Conservation (phyloP, 768 basidiomycete genomes). For the Boletus sp. region DNA sequence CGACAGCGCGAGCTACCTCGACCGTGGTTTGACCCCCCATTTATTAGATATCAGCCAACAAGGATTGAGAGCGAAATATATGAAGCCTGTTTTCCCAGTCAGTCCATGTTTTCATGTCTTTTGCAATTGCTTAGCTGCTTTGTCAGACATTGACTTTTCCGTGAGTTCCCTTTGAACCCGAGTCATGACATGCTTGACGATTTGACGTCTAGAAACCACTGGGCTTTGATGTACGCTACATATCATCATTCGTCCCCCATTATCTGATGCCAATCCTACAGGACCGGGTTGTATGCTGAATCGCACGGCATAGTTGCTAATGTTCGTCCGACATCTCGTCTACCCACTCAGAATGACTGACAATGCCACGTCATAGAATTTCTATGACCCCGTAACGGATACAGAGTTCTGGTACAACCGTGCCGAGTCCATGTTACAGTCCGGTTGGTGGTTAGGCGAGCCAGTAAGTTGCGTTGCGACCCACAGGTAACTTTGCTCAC, state of each 20-base stretch:
- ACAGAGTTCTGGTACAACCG: constrained; percentile 73
- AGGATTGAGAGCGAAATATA: constrained; percentile 84
- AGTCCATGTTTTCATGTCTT: constrained; percentile 35
- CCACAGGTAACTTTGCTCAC: background rate
- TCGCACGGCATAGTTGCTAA: constrained; percentile 92
- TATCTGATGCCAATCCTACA: constrained; percentile 27
- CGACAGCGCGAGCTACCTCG: constrained; percentile 79
- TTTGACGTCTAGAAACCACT: constrained; percentile 69
- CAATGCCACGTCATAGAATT: constrained; percentile 53
- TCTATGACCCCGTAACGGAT: constrained; percentile 71
- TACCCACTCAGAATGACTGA: background rate
- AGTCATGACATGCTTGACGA: background rate
- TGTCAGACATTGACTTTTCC: constrained; percentile 84
- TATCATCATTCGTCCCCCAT: background rate
- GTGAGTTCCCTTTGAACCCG: constrained; percentile 43
- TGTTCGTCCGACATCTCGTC: constrained; percentile 38
- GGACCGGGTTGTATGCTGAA: constrained; percentile 88
- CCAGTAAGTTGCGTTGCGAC: constrained; percentile 55
- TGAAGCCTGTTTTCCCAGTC: constrained; percentile 87
- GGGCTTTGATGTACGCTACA: constrained; percentile 69
- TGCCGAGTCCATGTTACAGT: constrained; percentile 57
- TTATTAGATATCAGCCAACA: constrained; percentile 75
- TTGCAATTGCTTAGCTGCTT: constrained; percentile 1
- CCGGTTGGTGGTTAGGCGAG: constrained; percentile 87
- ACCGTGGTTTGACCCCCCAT: constrained; percentile 82